These are phyloP conservation scores for Colletotrichum ledebouriae DNA, from an alignment of 2,329 filamentous ascomycete species.

Conservation along the genomic window DNA sequence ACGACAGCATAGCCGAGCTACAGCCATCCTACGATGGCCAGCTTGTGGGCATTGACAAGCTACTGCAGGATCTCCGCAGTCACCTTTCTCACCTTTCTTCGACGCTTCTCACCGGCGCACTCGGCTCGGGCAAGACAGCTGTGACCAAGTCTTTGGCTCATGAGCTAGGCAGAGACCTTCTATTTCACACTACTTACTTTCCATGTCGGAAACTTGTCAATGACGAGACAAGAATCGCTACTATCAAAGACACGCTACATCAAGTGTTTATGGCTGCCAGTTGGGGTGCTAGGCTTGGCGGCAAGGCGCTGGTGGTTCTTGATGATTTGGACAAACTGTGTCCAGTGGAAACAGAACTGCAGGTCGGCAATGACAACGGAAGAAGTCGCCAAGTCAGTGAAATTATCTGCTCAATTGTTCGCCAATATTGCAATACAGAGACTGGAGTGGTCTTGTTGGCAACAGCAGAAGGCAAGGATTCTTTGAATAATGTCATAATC, in stretches of 20 bases:
- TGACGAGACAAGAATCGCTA: conserved; percentile 89
- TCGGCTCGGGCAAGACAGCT: conserved; percentile 91
- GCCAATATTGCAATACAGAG: conserved; percentile 84
- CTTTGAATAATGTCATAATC: conserved; percentile 89
- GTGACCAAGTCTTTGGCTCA: conserved; percentile 83
- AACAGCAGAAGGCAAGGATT: conserved; percentile 93
- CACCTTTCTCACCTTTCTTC: conserved; percentile 90
- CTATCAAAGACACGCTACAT: conserved; percentile 89
- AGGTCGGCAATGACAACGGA: conserved; percentile 93
- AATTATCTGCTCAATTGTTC: conserved; percentile 83
- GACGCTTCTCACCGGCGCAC: conserved; percentile 87
- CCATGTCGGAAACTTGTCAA: conserved; percentile 89
- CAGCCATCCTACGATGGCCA: conserved; percentile 68
- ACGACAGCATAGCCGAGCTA: conserved; percentile 63
- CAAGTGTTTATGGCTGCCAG: conserved; percentile 89
- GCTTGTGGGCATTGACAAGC: conserved; percentile 86
- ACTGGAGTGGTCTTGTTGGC: conserved; percentile 88
- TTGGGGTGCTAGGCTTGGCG: conserved; percentile 91
- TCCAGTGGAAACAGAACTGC: conserved; percentile 92
- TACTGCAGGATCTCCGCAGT: conserved; percentile 79
- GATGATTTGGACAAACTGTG: conserved; percentile 96
- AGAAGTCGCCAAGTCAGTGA: conserved; percentile 94
- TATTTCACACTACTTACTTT: conserved; percentile 89
- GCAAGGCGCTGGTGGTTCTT: conserved; percentile 85
- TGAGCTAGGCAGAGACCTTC: conserved; percentile 75